These are phyloP conservation scores for Raphanus hybrid DNA, from an alignment of 441 rosid species.

Conservation along the genomic window DNA sequence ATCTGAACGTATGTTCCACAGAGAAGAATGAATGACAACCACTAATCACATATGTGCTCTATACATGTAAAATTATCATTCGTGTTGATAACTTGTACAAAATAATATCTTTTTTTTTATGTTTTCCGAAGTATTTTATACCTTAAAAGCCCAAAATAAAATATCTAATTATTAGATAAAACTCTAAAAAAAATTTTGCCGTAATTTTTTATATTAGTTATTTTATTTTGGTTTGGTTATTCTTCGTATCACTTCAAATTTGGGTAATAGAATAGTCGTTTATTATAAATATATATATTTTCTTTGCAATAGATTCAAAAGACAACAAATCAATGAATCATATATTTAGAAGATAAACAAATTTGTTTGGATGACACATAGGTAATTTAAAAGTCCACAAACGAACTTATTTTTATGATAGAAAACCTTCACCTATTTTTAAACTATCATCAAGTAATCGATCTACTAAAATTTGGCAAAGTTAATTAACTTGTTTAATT, in stretches of 20 bases:
- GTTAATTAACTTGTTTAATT: neutral
- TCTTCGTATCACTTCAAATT: too few relatives aligned
- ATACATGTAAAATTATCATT: neutral
- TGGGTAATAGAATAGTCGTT: too few relatives aligned
- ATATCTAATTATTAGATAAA: too few relatives aligned
- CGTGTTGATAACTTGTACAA: neutral
- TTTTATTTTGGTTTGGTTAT: too few relatives aligned
- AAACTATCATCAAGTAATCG: neutral
- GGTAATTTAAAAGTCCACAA: neutral
- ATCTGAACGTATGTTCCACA: neutral
- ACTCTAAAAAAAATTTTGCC: too few relatives aligned
- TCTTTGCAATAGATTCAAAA: neutral
- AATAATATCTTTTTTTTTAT: neutral
- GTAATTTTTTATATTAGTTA: too few relatives aligned
- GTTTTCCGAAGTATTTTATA: too few relatives aligned
- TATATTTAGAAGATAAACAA: neutral
- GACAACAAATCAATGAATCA: neutral
- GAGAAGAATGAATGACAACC: constrained; percentile 2
- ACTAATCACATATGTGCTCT: neutral
- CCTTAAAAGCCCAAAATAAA: too few relatives aligned
- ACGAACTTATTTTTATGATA: neutral
- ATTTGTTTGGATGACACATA: neutral
- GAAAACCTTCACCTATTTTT: neutral
- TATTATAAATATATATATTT: too few relatives aligned
- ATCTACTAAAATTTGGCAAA: neutral